Conservation (phyloP, 495 filamentous ascomycete species). For the Penicillium atrosanguineum region DNA sequence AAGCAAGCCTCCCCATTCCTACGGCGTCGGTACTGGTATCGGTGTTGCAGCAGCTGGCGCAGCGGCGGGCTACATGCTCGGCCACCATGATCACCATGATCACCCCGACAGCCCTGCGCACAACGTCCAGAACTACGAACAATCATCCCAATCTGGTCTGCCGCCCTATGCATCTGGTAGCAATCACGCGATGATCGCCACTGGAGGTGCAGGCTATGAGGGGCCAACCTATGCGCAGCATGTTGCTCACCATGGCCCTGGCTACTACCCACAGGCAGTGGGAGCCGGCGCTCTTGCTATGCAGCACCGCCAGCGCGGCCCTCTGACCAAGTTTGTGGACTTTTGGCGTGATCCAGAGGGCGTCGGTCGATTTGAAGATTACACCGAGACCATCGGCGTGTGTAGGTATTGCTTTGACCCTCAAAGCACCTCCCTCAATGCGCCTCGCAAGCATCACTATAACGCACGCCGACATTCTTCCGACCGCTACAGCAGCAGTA, state of each 20-base stretch:
- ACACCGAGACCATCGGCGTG: slow-evolving; percentile 68
- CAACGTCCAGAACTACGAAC: slow-evolving; percentile 30
- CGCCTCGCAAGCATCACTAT: slow-evolving; percentile 65
- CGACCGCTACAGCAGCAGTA: slow-evolving; percentile 44
- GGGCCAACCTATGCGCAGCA: slow-evolving; percentile 37
- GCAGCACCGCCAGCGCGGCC: slow-evolving; percentile 49
- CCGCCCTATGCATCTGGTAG: slow-evolving; percentile 31
- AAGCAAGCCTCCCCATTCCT: slow-evolving; percentile 30
- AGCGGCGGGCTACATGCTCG: slow-evolving; percentile 49
- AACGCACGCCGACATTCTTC: slow-evolving; percentile 37
- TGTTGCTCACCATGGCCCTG: slow-evolving; percentile 21
- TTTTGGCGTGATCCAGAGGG: slow-evolving; percentile 69
- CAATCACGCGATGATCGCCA: slow-evolving; percentile 44
- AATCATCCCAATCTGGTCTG: slow-evolving; percentile 26
- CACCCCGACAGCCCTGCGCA: slow-evolving; percentile 36
- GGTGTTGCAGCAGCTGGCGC: slow-evolving; percentile 47
- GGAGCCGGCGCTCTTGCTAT: slow-evolving; percentile 37
- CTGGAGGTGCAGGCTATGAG: slow-evolving; percentile 40
- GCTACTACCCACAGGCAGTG: slow-evolving; percentile 17
- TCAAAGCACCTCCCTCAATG: slow-evolving; percentile 55
- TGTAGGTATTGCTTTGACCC: slow-evolving; percentile 70
- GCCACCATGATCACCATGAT: slow-evolving; percentile 28
- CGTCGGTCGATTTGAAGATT: slow-evolving; percentile 68
- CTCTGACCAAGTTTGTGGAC: slow-evolving; percentile 56
- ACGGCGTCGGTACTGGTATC: slow-evolving; percentile 35